phyloP scores from a whole-genome alignment of 148 eudicot species.

The Rhododendron molle region DNA sequence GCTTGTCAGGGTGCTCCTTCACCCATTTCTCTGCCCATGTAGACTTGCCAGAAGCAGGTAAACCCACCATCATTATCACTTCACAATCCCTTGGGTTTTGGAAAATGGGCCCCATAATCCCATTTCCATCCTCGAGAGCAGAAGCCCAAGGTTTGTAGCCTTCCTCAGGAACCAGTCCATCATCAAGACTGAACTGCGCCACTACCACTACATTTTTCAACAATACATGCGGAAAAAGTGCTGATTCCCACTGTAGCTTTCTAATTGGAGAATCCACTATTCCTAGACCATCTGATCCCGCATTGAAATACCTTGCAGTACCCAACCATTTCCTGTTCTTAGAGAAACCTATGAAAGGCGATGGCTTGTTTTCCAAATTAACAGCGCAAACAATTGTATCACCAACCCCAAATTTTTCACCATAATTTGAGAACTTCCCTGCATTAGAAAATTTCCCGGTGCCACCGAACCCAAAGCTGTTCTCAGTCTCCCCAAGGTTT shows the following conservation, averaged over 20 bases:
- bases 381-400: constrained; percentile 59
- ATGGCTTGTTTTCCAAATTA: constrained; percentile 46
- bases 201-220: constrained; percentile 58
- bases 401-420: constrained; percentile 54
- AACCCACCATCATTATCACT: constrained; percentile 34
- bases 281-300: constrained; percentile 32
- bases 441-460: constrained; percentile 52
- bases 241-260: constrained; percentile 37
- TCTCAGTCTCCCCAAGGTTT: constrained; percentile 56
- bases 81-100: constrained; percentile 10
- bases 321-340: constrained; percentile 61
- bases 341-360: constrained; percentile 45
- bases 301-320: constrained; percentile 31
- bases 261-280: constrained; percentile 20
- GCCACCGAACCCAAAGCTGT: constrained; percentile 62
- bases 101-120: constrained; percentile 45
- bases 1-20: constrained; percentile 54
- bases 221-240: constrained; percentile 63
- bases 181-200: constrained; percentile 55
- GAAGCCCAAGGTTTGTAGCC: constrained; percentile 68
- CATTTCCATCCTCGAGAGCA: constrained; percentile 42
- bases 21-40: constrained; percentile 74
- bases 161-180: constrained; percentile 50
- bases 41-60: constrained; percentile 73
- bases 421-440: constrained; percentile 41